Conservation (phyloP, 2,329 filamentous ascomycete genomes). For the Xylariaceae sp. region DNA sequence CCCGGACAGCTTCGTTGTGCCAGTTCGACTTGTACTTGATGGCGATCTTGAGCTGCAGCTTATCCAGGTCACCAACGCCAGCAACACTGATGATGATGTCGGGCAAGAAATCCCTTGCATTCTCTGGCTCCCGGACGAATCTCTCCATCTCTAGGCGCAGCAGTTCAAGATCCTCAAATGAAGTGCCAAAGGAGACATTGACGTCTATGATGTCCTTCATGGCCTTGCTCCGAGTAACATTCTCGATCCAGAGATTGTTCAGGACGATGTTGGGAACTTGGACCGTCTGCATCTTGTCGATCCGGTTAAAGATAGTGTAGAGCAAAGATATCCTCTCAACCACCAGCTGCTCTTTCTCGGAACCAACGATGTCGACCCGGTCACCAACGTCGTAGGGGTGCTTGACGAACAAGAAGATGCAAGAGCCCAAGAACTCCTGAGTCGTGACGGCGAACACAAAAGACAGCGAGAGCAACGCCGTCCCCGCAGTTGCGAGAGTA, state of each 20-base stretch:
- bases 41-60: constrained; percentile 72
- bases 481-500: constrained; percentile 83
- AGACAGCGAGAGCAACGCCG: constrained; percentile 86
- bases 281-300: constrained; percentile 70
- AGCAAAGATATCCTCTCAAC: constrained; percentile 93
- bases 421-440: constrained; percentile 94
- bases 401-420: constrained; percentile 98
- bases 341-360: constrained; percentile 55
- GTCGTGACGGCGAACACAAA: constrained; percentile 91
- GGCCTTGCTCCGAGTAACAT: constrained; percentile 80
- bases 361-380: constrained; percentile 68
- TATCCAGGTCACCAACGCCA: constrained; percentile 78
- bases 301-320: constrained; percentile 83
- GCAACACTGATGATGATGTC: constrained; percentile 73
- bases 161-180: constrained; percentile 81
- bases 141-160: constrained; percentile 76
- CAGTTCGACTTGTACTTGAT: constrained; percentile 92
- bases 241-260: constrained; percentile 92
- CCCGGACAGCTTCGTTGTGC: constrained; percentile 78
- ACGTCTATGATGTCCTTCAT: constrained; percentile 83
- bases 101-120: constrained; percentile 82
- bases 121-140: constrained; percentile 78
- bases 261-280: constrained; percentile 87
- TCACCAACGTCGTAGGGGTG: constrained; percentile 96
- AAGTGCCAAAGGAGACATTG: constrained; percentile 77